Conservation (phyloP, 139 green algal species). For the Coelastrella sp. region DNA sequence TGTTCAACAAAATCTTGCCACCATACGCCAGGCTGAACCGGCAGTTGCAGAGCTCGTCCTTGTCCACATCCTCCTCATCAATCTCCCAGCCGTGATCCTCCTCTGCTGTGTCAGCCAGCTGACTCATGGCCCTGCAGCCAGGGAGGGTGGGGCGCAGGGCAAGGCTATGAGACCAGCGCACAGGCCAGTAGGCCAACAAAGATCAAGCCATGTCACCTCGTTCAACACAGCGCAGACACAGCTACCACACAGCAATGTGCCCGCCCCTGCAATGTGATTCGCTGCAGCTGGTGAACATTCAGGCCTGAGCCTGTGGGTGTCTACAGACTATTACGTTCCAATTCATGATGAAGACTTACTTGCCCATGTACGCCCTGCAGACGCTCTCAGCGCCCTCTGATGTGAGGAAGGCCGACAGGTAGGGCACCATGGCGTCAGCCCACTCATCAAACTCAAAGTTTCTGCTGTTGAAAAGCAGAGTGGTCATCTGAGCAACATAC, state of each 20-base stretch:
- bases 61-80: slow-evolving; percentile 78
- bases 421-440: slow-evolving; percentile 68
- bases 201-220: too few species aligned
- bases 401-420: slow-evolving; percentile 61
- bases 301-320: too few species aligned
- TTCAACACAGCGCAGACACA: too few species aligned
- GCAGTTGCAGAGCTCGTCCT: slow-evolving; percentile 87
- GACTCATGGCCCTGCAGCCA: slow-evolving; percentile 31
- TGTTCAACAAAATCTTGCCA: slow-evolving; percentile 92
- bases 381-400: slow-evolving; percentile 52
- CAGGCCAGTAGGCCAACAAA: too few species aligned
- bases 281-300: too few species aligned
- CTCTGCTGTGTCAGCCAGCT: slow-evolving; percentile 46
- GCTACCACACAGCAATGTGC: too few species aligned
- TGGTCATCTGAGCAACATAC: slow-evolving; percentile 52
- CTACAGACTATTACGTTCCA: neutral
- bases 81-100: slow-evolving; percentile 52
- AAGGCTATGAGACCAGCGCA: too few species aligned
- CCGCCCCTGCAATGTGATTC: too few species aligned
- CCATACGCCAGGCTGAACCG: slow-evolving; percentile 91
- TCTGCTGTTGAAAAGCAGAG: slow-evolving; percentile 48
- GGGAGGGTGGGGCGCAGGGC: too few species aligned
- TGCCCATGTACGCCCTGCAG: slow-evolving; percentile 43
- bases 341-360: slow-evolving; percentile 9
- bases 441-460: slow-evolving; percentile 48